A percentile compares a stretch with the other conserved stretches of the same genome.
These are phyloP conservation scores for Tilletia horrida DNA, from an alignment of 1,284 basidiomycete species.

Conservation along the genomic window DNA sequence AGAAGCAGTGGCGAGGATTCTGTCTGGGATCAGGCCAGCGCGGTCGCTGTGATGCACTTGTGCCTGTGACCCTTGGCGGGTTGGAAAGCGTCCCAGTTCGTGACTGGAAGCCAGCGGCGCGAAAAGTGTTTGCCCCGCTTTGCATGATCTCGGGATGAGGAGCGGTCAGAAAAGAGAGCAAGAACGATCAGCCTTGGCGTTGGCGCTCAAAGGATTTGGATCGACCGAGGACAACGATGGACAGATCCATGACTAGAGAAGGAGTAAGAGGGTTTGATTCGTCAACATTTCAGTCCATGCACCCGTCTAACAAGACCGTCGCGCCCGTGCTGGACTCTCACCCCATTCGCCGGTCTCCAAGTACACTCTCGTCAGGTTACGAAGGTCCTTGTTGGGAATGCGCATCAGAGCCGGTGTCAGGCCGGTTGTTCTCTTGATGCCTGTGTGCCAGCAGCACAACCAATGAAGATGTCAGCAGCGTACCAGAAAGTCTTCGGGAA, in stretches of 20 bases:
- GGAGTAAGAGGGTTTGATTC: no score
- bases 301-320: background rate
- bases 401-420: constrained; percentile 41
- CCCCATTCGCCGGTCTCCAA: constrained; percentile 54
- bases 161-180: no score
- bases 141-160: no score
- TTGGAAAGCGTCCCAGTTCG: no score
- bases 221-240: constrained; percentile 48
- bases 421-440: constrained; percentile 52
- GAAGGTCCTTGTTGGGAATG: constrained; percentile 48
- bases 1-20: no score
- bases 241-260: constrained; percentile 44
- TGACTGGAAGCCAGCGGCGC: no score
- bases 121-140: no score
- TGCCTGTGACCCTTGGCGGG: no score
- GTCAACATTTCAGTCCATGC: background rate
- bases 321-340: constrained; percentile 25
- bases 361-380: constrained; percentile 47
- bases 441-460: constrained; percentile 11
- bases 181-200: no score
- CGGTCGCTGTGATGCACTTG: no score
- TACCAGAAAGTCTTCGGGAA: no score
- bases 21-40: no score
- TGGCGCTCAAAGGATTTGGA: constrained; percentile 48
- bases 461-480: background rate